Evolutionary conservation across 1,284 basidiomycete genomes (phyloP).

Genomic region (Cutaneotrichosporon dermatis): DNA sequence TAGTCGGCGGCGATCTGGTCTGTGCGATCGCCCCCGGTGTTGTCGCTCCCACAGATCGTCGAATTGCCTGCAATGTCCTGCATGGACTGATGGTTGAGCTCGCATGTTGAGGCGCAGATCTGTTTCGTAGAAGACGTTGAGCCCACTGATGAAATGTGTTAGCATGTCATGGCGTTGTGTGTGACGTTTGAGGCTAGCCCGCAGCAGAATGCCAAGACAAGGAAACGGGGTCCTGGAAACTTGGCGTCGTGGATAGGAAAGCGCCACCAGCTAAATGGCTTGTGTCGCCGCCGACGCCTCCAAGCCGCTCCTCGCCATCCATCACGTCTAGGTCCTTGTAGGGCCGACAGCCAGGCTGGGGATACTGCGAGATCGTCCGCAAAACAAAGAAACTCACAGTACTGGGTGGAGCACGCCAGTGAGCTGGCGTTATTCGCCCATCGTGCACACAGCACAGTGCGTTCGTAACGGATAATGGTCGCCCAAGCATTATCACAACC

Average conservation of each 20-base stretch:
- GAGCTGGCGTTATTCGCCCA: conserved; percentile 38
- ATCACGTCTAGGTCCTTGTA: too few species aligned
- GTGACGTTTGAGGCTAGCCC: too few species aligned
- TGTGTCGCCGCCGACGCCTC: too few species aligned
- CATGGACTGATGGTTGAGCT: conserved; percentile 35
- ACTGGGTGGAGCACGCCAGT: conserved; percentile 17
- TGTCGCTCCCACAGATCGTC: conserved; percentile 19
- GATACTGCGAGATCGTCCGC: too few species aligned
- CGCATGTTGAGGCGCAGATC: conserved; percentile 43
- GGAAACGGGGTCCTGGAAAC: conserved; percentile 8
- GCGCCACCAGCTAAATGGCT: too few species aligned
- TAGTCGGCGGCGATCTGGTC: conserved; percentile 46
- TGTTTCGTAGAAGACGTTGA: conserved; percentile 25
- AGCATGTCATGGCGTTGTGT: too few species aligned
- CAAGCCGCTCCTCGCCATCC: too few species aligned
- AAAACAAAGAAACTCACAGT: background rate
- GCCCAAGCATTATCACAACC: conserved; percentile 23
- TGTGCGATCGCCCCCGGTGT: conserved; percentile 23
- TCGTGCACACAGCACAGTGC: conserved; percentile 41
- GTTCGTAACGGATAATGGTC: conserved; percentile 35
- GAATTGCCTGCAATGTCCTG: conserved; percentile 25
- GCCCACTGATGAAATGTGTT: background rate
- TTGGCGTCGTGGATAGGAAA: conserved; percentile 27
- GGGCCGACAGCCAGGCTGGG: too few species aligned
- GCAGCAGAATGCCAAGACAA: too few species aligned